Base-by-base conservation (phyloP, 768 basidiomycete species). In the Suillus occidentalis region DNA sequence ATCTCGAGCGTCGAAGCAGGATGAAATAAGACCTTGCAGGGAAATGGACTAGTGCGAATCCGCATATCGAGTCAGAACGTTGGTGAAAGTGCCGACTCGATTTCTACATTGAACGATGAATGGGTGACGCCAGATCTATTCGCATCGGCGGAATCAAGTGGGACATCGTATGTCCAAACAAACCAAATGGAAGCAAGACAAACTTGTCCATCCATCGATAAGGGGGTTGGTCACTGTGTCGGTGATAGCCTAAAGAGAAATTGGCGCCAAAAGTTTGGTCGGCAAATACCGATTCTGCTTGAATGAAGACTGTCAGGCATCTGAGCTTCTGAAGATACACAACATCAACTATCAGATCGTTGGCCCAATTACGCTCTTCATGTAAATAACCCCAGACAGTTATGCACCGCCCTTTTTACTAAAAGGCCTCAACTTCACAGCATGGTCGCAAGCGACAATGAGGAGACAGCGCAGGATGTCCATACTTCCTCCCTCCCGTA, bases 371-470 rank as follows among this genome's bases (percentile, higher is more conserved):
- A 42, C 25, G 28, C 37, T 42, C 40, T 59, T 59, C 40, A 59
- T 42, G 58, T 59, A 40, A 59, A 40, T 42, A 40, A 42, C 39
- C 25, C 39, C 18, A 40, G 37, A 58, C 16, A 39, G 14, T 39
- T 39, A 59, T 59, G 12, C 12, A 28, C 39, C 37, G 28, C 58
- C 20, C 28, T 59, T 66, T 34, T n/a, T 64, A 50, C 66, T 72
- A 64, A 53, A 75, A 74, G 67, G 60, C 12, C 14, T 20, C 47
- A 25, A 60, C 56, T 71, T 69, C 60, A 57, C 45, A 76, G 75
- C 66, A 76, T 76, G 75, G 65, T 67, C 40, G 25, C 69, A 66
- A 76, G 68, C 69, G 73, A 70, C 68, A 62, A 73, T 7, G 73
- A 76, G 62, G 76, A 66, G 66, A 63, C 63, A 3, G 76, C 69